Evolutionary conservation across 495 filamentous ascomycete genomes (phyloP).

Genomic region (Tuber calosporum): DNA sequence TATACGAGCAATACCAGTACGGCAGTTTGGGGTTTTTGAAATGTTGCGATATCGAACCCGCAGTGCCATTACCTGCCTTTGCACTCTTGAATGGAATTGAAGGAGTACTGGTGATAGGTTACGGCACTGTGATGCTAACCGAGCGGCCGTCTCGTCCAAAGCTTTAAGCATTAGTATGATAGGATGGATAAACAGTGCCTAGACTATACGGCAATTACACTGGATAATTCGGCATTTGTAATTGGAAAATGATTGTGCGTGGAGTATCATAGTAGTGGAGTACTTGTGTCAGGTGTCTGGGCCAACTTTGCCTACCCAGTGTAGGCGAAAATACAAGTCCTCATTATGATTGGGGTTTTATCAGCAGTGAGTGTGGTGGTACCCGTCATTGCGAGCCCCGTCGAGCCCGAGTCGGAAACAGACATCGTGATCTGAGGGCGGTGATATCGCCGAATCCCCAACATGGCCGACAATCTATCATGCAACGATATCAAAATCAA

Average conservation of each 20-base stretch:
- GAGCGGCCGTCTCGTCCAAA: neutral
- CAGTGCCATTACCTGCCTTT: neutral
- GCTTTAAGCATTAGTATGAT: neutral
- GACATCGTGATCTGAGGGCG: neutral
- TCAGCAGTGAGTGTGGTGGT: neutral
- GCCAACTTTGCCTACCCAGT: neutral
- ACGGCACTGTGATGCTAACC: neutral
- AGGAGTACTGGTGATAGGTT: too few relatives aligned
- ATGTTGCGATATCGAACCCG: neutral
- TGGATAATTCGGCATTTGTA: neutral
- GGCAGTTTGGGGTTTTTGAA: neutral
- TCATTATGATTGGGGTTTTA: neutral
- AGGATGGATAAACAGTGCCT: neutral
- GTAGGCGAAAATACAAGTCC: neutral
- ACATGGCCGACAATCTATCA: neutral
- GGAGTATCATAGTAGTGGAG: neutral
- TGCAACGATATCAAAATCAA: neutral
- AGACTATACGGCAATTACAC: neutral
- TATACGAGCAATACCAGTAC: neutral
- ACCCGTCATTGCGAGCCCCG: neutral
- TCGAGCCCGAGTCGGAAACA: neutral
- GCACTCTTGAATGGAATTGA: neutral
- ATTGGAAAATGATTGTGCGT: neutral
- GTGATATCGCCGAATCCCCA: neutral
- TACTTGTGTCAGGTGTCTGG: neutral